A percentile compares a stretch with the other conserved stretches of the same genome.
phyloP scores from a whole-genome alignment of 352 stramenopile genomes.

The Pythium aphanidermatum region DNA sequence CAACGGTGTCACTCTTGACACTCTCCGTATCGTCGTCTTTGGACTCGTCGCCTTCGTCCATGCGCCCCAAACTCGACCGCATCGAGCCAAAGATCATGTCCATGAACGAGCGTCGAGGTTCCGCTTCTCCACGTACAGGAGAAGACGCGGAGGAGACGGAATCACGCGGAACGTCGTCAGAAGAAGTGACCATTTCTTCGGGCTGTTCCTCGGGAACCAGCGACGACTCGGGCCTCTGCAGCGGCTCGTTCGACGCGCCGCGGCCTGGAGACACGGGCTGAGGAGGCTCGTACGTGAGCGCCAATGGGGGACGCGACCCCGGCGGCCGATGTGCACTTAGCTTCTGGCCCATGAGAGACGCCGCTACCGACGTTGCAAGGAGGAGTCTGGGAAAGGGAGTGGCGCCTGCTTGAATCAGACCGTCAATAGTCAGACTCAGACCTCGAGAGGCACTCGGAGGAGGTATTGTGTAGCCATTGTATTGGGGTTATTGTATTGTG shows the following conservation, averaged over 20 bases:
- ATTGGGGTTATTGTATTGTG: too few species aligned
- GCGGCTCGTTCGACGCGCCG: neutral
- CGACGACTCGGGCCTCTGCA: neutral
- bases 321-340: constrained; percentile 2
- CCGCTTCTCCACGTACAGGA: neutral
- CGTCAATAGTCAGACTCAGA: too few species aligned
- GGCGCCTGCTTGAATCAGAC: too few species aligned
- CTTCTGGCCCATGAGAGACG: constrained; percentile 9
- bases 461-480: constrained; percentile 4
- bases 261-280: too few species aligned
- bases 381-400: too few species aligned
- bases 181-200: too few species aligned
- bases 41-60: constrained; percentile 2
- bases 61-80: constrained; percentile 6
- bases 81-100: neutral
- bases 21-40: neutral
- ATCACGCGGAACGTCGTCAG: neutral
- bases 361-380: neutral
- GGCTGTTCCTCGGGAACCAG: too few species aligned
- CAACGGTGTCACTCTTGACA: constrained; percentile 1
- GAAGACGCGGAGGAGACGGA: neutral
- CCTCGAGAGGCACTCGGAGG: neutral
- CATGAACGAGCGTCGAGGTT: constrained; percentile 10
- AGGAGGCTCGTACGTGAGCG: neutral
- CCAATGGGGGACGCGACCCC: neutral